Evolutionary conservation across 2,329 filamentous ascomycete species (phyloP), one percentile per base, ranked within the genome.

Genomic region (Dothiorella sarmentorum): DNA sequence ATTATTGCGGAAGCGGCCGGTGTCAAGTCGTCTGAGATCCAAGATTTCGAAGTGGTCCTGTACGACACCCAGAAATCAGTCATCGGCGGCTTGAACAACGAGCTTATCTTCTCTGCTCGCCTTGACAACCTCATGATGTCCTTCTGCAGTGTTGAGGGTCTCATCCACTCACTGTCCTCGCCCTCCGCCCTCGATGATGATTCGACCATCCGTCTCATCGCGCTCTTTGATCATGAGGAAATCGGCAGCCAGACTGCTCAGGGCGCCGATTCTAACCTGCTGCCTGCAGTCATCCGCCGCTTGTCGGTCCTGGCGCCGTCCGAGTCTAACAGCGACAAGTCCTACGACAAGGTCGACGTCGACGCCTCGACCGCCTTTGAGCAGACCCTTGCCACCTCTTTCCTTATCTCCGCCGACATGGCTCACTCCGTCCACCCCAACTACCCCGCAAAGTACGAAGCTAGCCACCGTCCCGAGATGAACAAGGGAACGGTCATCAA

Each of bases 401-500:
- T 99, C 82, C 85, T 99, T 60, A 82, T 99, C 63, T 96, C 91
- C 5, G 94, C 94, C 55, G 94, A 99, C 72, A 97, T 99, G 94
- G 92, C 94, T 1, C 94, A 99, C 78, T 89, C 89, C 4, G 87
- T 99, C 13, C 91, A 99, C 74, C 94, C 94, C 59, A 99, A 99
- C 78, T 99, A 97, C 73, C 82, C 86, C 4, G 85, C 78, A 66
- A 97, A 97, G 76, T 96, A 97, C 76, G 94, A 99, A 77, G 76
- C 85, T 33, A 89, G 90, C 66, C 94, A 99, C 76, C 85, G 90
- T 64, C 94, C 94, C 4, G 87, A 92, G 75, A 95, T 99, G 83
- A 99, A 99, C 82, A 90, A 91, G 73, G 94, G 94, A 53, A 90
- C 90, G 3, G 93, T 97, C 44, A 91, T 99, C 80, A 99, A 99